Evolutionary conservation across 2,329 filamentous ascomycete genomes (phyloP).

Genomic region (Aspergillus ruber): DNA sequence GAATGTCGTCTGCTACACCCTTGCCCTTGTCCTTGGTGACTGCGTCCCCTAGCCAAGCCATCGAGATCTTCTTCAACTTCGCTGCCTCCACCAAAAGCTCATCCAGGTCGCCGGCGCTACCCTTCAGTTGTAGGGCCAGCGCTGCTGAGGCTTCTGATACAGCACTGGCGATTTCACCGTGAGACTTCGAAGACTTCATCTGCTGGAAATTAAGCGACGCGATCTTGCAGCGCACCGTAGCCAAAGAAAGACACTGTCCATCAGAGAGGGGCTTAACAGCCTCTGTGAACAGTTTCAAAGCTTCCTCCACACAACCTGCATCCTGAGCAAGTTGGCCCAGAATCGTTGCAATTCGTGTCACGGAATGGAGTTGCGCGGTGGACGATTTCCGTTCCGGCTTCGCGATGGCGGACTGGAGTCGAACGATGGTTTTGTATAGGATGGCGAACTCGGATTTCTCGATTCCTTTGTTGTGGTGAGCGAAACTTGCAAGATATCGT

Average conservation of each 20-base stretch:
- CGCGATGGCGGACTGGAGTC: constrained; percentile 25
- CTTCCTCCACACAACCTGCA: constrained; percentile 34
- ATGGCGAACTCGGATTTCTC: constrained; percentile 32
- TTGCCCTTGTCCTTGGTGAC: constrained; percentile 17
- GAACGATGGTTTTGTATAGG: constrained; percentile 31
- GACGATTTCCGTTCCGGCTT: constrained; percentile 21
- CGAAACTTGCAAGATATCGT: constrained; percentile 33
- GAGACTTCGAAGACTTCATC: constrained; percentile 16
- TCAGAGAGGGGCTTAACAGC: constrained; percentile 24
- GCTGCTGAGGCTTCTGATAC: constrained; percentile 28
- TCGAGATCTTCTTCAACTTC: constrained; percentile 37
- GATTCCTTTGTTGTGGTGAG: constrained; percentile 25
- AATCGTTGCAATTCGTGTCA: constrained; percentile 28
- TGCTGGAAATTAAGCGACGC: constrained; percentile 32
- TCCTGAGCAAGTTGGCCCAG: constrained; percentile 37
- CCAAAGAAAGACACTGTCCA: constrained; percentile 28
- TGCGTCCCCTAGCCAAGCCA: constrained; percentile 29
- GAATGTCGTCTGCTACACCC: constrained; percentile 12
- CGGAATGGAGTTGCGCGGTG: constrained; percentile 12
- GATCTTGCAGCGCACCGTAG: constrained; percentile 34
- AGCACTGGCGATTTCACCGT: constrained; percentile 15
- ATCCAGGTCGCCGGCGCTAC: constrained; percentile 36
- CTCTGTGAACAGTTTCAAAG: constrained; percentile 30
- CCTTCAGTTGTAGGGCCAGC: constrained; percentile 32
- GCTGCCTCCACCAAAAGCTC: constrained; percentile 39